A percentile compares a stretch with the other conserved stretches of the same genome.
Evolutionary conservation across 306 rosid species (phyloP).

Genomic region (Gastrolobium bilobum): DNA sequence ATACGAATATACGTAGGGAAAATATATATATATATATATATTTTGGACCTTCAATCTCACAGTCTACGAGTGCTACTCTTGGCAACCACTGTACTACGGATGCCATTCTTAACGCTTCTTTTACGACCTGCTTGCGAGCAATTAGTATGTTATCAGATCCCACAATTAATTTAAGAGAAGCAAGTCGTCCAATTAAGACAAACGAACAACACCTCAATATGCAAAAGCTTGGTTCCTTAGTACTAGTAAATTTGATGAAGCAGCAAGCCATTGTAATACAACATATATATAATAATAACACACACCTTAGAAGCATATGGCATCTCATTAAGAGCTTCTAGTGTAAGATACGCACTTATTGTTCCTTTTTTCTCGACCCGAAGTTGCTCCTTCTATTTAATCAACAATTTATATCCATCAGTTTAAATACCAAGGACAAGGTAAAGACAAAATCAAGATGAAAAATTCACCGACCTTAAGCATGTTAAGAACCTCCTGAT

Average conservation of each 20-base stretch:
- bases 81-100: constrained; percentile 94
- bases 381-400: constrained; percentile 73
- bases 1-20: neutral
- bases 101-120: constrained; percentile 85
- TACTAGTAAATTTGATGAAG: constrained; percentile 22
- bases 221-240: neutral
- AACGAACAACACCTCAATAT: too few species aligned
- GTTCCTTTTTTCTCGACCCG: constrained; percentile 47
- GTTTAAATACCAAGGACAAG: neutral
- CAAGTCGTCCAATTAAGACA: neutral
- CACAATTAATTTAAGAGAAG: constrained; percentile 1
- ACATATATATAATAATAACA: neutral
- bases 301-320: constrained; percentile 74
- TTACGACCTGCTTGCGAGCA: constrained; percentile 63
- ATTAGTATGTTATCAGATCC: constrained; percentile 8
- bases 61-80: constrained; percentile 75
- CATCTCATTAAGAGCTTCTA: constrained; percentile 76
- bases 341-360: constrained; percentile 53
- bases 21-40: constrained; percentile 3
- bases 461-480: constrained; percentile 59
- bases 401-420: neutral
- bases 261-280: neutral
- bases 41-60: constrained; percentile 70
- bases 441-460: neutral
- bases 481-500: constrained; percentile 61